Conservation (phyloP, 2,329 filamentous ascomycete species). For the Oidium heveae region DNA sequence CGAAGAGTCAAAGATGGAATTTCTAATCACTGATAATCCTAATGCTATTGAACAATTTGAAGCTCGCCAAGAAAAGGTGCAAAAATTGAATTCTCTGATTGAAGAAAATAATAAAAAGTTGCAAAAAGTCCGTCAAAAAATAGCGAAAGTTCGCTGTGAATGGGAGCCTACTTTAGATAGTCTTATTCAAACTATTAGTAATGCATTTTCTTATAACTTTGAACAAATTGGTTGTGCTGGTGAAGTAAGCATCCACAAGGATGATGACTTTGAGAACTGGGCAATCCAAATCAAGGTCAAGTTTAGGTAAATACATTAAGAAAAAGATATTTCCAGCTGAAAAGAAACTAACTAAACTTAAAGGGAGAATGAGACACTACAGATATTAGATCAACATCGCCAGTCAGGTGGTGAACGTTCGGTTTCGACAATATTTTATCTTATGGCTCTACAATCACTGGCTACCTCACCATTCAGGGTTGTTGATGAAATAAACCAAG, state of each 20-base stretch:
- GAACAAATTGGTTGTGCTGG: conserved; percentile 83
- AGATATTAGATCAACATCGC: conserved; percentile 68
- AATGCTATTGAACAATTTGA: conserved; percentile 57
- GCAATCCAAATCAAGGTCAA: conserved; percentile 83
- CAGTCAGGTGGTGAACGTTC: conserved; percentile 92
- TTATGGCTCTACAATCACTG: conserved; percentile 89
- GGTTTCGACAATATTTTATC: conserved; percentile 94
- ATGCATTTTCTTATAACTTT: conserved; percentile 83
- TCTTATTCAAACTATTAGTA: conserved; percentile 58
- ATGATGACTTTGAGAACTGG: conserved; percentile 85
- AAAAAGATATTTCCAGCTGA: too few relatives aligned
- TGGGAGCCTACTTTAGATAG: conserved; percentile 73
- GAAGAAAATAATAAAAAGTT: conserved; percentile 28
- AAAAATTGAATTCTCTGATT: conserved; percentile 39
- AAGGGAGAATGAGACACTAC: conserved; percentile 58
- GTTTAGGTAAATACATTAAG: conserved; percentile 42
- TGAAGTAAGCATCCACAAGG: conserved; percentile 70
- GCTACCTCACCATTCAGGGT: conserved; percentile 91
- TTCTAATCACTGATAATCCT: conserved; percentile 56
- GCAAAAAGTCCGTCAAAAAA: conserved; percentile 27
- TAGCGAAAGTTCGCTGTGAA: conserved; percentile 36
- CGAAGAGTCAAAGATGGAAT: conserved; percentile 49
- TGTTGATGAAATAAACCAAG: conserved; percentile 98
- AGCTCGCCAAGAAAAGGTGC: conserved; percentile 27
- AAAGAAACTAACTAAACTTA: conserved; percentile 3